Conservation (phyloP, 2,329 filamentous ascomycete genomes). For the Cyclaneusma minus region DNA sequence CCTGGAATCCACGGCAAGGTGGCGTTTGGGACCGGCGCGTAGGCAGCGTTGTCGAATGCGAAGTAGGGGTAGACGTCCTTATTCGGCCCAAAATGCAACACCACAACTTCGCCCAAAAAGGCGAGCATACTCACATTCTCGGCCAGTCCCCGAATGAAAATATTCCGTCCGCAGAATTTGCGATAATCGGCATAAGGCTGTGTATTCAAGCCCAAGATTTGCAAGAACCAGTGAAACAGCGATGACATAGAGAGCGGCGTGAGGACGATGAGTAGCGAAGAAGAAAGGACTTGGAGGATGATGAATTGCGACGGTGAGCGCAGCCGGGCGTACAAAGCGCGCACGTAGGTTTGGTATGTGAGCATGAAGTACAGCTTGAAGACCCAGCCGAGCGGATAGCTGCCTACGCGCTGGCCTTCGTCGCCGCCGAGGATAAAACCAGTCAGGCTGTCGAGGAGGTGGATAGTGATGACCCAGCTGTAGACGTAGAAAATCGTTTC, state of each 20-base stretch:
- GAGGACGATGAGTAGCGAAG: constrained; percentile 44
- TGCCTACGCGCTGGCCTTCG: constrained; percentile 50
- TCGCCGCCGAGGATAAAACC: constrained; percentile 52
- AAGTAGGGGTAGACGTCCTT: constrained; percentile 57
- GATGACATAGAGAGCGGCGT: constrained; percentile 48
- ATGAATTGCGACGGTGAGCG: constrained; percentile 51
- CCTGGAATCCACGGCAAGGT: constrained; percentile 3
- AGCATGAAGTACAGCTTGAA: constrained; percentile 59
- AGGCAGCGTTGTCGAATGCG: constrained; percentile 34
- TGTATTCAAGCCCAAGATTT: constrained; percentile 35
- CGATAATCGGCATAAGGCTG: constrained; percentile 49
- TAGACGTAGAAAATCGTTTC: constrained; percentile 57
- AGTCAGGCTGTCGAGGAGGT: constrained; percentile 46
- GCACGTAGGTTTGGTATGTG: constrained; percentile 58
- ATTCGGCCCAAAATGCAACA: constrained; percentile 51
- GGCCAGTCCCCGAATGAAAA: constrained; percentile 51
- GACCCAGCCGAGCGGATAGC: constrained; percentile 55
- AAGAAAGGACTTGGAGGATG: constrained; percentile 47
- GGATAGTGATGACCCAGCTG: constrained; percentile 52
- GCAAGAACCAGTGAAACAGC: constrained; percentile 38
- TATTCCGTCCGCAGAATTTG: constrained; percentile 48
- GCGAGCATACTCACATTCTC: constrained; percentile 56
- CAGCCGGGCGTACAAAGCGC: constrained; percentile 51
- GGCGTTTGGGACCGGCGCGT: constrained; percentile 2
- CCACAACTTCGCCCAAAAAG: constrained; percentile 48